These are phyloP conservation scores for Effrenium voratum DNA, from an alignment of 73 alveolate genomes.

Conservation along the genomic window DNA sequence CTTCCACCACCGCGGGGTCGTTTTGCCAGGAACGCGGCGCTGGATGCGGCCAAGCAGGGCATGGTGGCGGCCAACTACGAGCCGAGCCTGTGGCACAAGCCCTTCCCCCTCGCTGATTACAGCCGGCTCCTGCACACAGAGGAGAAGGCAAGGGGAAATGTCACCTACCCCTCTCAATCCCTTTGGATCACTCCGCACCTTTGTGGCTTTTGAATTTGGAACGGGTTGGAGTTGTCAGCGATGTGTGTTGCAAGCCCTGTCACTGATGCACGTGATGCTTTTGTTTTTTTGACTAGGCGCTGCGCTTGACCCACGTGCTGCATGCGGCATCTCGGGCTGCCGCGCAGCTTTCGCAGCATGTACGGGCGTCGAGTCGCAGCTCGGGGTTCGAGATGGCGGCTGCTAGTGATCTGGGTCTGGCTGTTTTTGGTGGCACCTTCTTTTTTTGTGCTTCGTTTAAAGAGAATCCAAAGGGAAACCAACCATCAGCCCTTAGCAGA, in stretches of 20 bases:
- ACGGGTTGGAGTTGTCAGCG: neutral
- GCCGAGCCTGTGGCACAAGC: conserved; percentile 57
- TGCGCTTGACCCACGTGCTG: conserved; percentile 31
- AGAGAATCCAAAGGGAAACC: too few species aligned
- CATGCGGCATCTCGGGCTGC: conserved; percentile 23
- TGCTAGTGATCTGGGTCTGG: neutral
- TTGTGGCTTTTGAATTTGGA: too few species aligned
- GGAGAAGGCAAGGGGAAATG: too few species aligned
- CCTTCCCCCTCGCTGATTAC: conserved; percentile 50
- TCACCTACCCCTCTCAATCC: too few species aligned
- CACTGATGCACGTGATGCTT: neutral
- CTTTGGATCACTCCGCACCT: too few species aligned
- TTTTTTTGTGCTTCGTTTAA: too few species aligned
- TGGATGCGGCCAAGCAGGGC: conserved; percentile 56
- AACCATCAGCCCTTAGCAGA: too few species aligned
- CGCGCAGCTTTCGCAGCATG: neutral
- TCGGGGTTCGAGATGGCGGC: neutral
- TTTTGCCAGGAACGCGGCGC: neutral
- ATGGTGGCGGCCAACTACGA: conserved; percentile 52
- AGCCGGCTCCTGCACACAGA: conserved; percentile 55
- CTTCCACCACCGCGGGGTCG: neutral
- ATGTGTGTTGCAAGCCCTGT: neutral
- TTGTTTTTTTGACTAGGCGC: neutral
- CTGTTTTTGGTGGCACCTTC: neutral
- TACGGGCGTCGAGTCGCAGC: too few species aligned